Percentiles rank a stretch among this genome's conserved stretches.
These are phyloP conservation scores for Phycomyces blakesleeanus DNA, from an alignment of 192 early-diverging fungal genomes.

Conservation along the genomic window DNA sequence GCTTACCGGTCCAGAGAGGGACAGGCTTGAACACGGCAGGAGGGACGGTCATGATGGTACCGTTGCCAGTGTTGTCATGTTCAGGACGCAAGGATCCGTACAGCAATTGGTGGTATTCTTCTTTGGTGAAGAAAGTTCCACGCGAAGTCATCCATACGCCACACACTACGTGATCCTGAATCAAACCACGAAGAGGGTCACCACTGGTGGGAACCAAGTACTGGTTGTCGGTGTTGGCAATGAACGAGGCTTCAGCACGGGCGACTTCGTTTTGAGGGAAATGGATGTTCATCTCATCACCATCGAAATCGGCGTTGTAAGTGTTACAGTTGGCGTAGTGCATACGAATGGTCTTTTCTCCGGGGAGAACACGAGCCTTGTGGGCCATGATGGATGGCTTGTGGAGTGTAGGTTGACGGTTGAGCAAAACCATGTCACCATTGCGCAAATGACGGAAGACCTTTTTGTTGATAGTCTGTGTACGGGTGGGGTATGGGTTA, in stretches of 20 bases:
- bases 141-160: constrained; percentile 91
- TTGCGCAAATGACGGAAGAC: constrained; percentile 94
- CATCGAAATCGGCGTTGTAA: constrained; percentile 99
- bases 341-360: constrained; percentile 98
- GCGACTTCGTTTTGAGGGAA: constrained; percentile 98
- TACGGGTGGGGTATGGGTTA: constrained; percentile 57
- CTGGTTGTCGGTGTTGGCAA: constrained; percentile 92
- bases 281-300: constrained; percentile 99
- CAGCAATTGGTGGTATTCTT: constrained; percentile 91
- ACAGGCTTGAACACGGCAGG: constrained; percentile 87
- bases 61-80: constrained; percentile 59
- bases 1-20: constrained; percentile 96
- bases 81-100: constrained; percentile 88
- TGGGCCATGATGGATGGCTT: constrained; percentile 99
- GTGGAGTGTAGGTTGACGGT: constrained; percentile 99
- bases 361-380: constrained; percentile 89
- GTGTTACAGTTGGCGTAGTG: constrained; percentile 93
- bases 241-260: constrained; percentile 91
- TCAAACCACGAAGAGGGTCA: constrained; percentile 94
- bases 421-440: constrained; percentile 95
- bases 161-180: constrained; percentile 98
- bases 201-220: constrained; percentile 97
- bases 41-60: constrained; percentile 77
- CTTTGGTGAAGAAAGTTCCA: constrained; percentile 82
- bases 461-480: constrained; percentile 86